Base-by-base conservation (phyloP, 2,329 filamentous ascomycete genomes). In the Hymenoscyphus occultus region DNA sequence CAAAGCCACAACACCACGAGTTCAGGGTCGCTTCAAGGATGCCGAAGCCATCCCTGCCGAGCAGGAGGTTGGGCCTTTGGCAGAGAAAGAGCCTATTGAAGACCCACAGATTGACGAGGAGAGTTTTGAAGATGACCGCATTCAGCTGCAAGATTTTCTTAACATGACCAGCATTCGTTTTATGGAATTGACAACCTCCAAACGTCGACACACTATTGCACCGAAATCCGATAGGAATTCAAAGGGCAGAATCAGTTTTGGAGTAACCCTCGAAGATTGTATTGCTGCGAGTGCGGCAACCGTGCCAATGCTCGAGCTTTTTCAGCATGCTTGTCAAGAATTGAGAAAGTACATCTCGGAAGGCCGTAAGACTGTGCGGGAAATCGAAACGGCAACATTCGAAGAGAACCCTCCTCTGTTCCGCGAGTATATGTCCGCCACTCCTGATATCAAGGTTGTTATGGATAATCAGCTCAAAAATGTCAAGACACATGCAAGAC, bases 401-500 rank as follows among this genome's bases (percentile, higher is more conserved):
- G 89, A 92, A 69, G 92, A 97, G 65, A 97, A 97, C 73, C 95
- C 95, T 9, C 87, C 92, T 0, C 82, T 99, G 1, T 97, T 99
- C 78, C 88, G 87, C 65, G 95, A 98, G 75, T 99, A 99, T 75
- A 87, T 96, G 69, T 88, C 89, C 10, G 94, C 94, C 32, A 86
- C 91, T 0, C 86, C 92, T 0, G 92, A 96, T 68, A 88, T 96
- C 75, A 93, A 91, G 73, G 79, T 86, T 3, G 83, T 96, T 61
- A 96, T 99, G 89, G 94, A 99, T 79, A 95, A 91, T 70, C 93
- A 98, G 75, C 95, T 99, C 82, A 95, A 96, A 77, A 97, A 98
- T 74, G 90, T 97, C 77, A 98, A 97, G 80, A 93, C 92, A 0
- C 91, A 96, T 76, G 92, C 94, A 16, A 86, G 95, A 32, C 83